phyloP scores from a whole-genome alignment of 2,329 filamentous ascomycete genomes.

The Hymenoscyphus occultus region DNA sequence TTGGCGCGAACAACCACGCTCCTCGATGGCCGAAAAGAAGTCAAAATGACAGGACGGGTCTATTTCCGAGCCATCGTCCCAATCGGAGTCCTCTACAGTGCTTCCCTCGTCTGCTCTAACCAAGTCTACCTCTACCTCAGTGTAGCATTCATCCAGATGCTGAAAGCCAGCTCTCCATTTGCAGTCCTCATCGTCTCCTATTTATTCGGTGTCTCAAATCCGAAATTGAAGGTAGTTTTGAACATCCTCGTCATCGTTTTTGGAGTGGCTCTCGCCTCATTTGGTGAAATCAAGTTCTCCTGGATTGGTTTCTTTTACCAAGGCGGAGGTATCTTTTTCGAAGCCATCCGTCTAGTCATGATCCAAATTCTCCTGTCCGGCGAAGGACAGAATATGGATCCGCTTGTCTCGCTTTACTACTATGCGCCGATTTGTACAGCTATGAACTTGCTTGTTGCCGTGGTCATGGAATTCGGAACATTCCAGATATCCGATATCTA shows the following conservation, averaged over 20 bases:
- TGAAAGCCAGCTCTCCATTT: slow-evolving; percentile 92
- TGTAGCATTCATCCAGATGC: slow-evolving; percentile 97
- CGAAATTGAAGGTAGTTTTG: slow-evolving; percentile 78
- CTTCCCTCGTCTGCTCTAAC: slow-evolving; percentile 93
- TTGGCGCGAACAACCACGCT: slow-evolving; percentile 83
- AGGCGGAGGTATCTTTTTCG: slow-evolving; percentile 71
- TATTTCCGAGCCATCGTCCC: slow-evolving; percentile 90
- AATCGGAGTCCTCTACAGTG: slow-evolving; percentile 89
- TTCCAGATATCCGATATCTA: slow-evolving; percentile 67
- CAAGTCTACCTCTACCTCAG: slow-evolving; percentile 90
- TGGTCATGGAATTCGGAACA: slow-evolving; percentile 67
- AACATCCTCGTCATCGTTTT: slow-evolving; percentile 92
- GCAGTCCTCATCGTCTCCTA: slow-evolving; percentile 86
- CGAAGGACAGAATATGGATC: slow-evolving; percentile 81
- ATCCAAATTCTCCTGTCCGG: slow-evolving; percentile 72
- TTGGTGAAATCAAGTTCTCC: slow-evolving; percentile 91
- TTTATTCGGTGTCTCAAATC: slow-evolving; percentile 76
- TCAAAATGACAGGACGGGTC: slow-evolving; percentile 94
- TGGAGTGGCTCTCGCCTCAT: slow-evolving; percentile 87
- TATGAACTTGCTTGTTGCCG: slow-evolving; percentile 71
- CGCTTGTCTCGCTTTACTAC: slow-evolving; percentile 84
- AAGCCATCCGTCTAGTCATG: slow-evolving; percentile 78
- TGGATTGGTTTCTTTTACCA: slow-evolving; percentile 75
- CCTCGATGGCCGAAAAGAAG: slow-evolving; percentile 87
- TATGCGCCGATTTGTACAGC: slow-evolving; percentile 77